Base-by-base conservation (phyloP, 1,284 basidiomycete species). In the Hypsizygus ulmarius region DNA sequence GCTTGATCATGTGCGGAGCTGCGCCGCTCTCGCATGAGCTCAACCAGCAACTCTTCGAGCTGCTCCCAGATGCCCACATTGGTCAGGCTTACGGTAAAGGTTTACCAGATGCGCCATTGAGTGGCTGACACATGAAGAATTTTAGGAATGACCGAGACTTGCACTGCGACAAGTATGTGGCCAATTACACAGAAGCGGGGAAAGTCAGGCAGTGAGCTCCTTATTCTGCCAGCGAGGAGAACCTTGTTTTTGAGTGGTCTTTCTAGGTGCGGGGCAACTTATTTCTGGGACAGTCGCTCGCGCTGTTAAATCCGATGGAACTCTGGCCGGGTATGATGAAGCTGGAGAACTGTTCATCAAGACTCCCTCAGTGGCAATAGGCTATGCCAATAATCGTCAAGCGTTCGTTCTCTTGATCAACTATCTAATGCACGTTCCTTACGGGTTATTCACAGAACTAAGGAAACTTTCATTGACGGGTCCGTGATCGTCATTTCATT, bases 241-340 rank as follows among this genome's bases (percentile, higher is more conserved):
- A n/a, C n/a, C n/a, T n/a, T n/a, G n/a, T n/a, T n/a, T n/a, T n/a
- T n/a, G n/a, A n/a, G 7, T 25, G 4, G 21, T 34, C 38, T n/a
- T 45, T 51, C 15, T 15, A 72, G 72, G 82, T 50, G 75, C 72
- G 10, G 83, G 84, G 5, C 70, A 68, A 30, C 63, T 86, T 18
- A 49, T 82, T 2, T 78, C 79, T 2, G 82, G 81, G 0, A 67
- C 71, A 6, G 57, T 66, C 16, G 76, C 70, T 12, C 72, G 75
- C 19, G 69, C 86, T n/a, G 63, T 85, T 19, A 87, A 81, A 59
- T 47, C 58, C 2, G 82, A 88, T 60, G 86, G 86, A 1, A 65
- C 75, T 0, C 57, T 79, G 19, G 85, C 75, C 2, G 68, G 68
- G 1, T 75, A 71, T 50, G 74, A 77, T 42, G 85, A 88, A 57